These are phyloP conservation scores for Debaryomyces udenii DNA, from an alignment of 1,139 yeast species.

Conservation along the genomic window DNA sequence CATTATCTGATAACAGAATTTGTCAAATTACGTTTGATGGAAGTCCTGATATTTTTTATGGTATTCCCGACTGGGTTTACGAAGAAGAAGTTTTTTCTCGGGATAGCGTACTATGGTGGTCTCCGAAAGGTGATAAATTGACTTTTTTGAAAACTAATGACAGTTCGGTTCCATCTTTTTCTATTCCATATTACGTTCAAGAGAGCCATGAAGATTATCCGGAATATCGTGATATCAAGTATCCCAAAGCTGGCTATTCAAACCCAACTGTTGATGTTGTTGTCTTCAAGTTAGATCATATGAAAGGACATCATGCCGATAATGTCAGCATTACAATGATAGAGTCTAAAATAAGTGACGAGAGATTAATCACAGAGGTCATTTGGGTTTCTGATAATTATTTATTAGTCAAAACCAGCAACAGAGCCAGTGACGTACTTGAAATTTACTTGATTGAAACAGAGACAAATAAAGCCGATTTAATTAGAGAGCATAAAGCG, in stretches of 20 bases:
- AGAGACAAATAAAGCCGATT: conserved; percentile 26
- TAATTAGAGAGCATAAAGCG: conserved; percentile 39
- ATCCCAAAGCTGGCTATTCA: conserved; percentile 51
- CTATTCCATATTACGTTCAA: conserved; percentile 58
- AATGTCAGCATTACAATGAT: conserved; percentile 22
- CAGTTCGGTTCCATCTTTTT: conserved; percentile 53
- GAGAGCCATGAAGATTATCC: conserved; percentile 47
- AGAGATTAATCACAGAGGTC: conserved; percentile 45
- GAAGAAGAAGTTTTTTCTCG: conserved; percentile 60
- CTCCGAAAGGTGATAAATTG: conserved; percentile 53
- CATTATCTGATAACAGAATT: conserved; percentile 20
- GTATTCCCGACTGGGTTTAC: conserved; percentile 66
- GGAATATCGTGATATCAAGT: conserved; percentile 39
- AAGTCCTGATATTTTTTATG: conserved; percentile 51
- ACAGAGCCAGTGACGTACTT: conserved; percentile 47
- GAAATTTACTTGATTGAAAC: conserved; percentile 45
- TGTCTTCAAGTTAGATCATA: conserved; percentile 30
- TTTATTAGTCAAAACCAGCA: conserved; percentile 43
- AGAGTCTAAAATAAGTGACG: conserved; percentile 27
- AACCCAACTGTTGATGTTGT: conserved; percentile 46
- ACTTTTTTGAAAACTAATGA: conserved; percentile 54
- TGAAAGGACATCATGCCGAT: background rate
- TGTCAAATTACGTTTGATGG: conserved; percentile 54
- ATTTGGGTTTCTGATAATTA: conserved; percentile 43
- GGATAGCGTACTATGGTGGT: conserved; percentile 62